A percentile compares a stretch with the other conserved stretches of the same genome.
Conservation (phyloP, 805 yeast species). For the Komagataella phaffii region DNA sequence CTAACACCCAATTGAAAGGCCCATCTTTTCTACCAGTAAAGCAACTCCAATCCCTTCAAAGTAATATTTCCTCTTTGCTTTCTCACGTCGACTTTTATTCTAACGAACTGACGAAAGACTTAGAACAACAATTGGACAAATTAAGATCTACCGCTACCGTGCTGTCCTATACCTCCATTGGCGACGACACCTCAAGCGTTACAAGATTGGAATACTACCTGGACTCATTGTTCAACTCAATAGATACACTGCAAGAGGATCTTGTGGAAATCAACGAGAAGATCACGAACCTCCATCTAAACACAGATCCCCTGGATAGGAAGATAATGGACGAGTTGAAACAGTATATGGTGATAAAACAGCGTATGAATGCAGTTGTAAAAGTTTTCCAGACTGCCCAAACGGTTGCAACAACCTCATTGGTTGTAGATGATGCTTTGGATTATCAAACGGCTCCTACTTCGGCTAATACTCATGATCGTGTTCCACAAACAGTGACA, state of each 20-base stretch:
- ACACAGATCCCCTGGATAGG: slow-evolving; percentile 5
- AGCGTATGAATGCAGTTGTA: slow-evolving; percentile 31
- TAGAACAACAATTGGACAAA: slow-evolving; percentile 34
- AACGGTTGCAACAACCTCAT: slow-evolving; percentile 3
- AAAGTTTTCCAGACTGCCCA: slow-evolving; percentile 29
- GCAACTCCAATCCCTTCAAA: slow-evolving; percentile 26
- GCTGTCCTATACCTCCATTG: slow-evolving; percentile 20
- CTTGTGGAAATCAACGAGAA: slow-evolving; percentile 18
- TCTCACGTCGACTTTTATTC: slow-evolving; percentile 52
- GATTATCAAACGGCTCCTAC: slow-evolving; percentile 5
- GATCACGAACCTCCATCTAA: slow-evolving; percentile 6
- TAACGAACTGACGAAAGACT: slow-evolving; percentile 38
- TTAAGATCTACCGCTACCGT: slow-evolving; percentile 38
- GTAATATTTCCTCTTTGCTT: slow-evolving; percentile 34
- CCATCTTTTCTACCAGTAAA: slow-evolving; percentile 2
- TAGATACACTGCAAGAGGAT: slow-evolving; percentile 40
- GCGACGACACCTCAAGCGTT: slow-evolving; percentile 20
- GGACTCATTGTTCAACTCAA: slow-evolving; percentile 44
- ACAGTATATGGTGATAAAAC: slow-evolving; percentile 28
- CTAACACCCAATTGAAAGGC: neutral
- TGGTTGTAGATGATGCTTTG: neutral
- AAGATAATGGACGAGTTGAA: slow-evolving; percentile 23
- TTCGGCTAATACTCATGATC: neutral
- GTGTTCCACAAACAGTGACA: slow-evolving; percentile 6
- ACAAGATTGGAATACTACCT: slow-evolving; percentile 55